Conservation (phyloP, 495 filamentous ascomycete species). For the Clohesyomyces aquaticus region DNA sequence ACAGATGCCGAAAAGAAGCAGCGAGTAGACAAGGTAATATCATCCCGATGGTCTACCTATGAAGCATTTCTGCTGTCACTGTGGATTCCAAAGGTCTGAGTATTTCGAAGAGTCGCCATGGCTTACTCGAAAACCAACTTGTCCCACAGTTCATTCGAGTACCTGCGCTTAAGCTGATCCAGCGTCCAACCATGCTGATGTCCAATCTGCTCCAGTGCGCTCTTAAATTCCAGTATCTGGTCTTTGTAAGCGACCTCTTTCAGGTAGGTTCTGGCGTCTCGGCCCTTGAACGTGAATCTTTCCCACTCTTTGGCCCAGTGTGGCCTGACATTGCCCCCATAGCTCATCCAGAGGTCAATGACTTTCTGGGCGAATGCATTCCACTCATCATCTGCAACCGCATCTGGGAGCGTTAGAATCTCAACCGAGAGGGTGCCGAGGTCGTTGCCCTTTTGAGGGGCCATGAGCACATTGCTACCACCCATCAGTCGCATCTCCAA, state of each 20-base stretch:
- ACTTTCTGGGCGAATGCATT: constrained; percentile 52
- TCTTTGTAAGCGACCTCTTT: constrained; percentile 53
- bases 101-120: background rate
- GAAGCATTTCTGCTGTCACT: no score
- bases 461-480: constrained; percentile 55
- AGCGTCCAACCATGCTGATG: constrained; percentile 54
- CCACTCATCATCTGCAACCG: constrained; percentile 53
- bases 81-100: no score
- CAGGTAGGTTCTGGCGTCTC: constrained; percentile 47
- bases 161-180: constrained; percentile 49
- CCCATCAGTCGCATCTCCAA: constrained; percentile 60
- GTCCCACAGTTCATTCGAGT: constrained; percentile 53
- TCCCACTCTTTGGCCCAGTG: constrained; percentile 63
- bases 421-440: constrained; percentile 57
- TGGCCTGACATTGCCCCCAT: constrained; percentile 52
- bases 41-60: no score
- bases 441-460: constrained; percentile 55
- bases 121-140: constrained; percentile 39
- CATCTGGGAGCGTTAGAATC: constrained; percentile 52
- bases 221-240: constrained; percentile 51
- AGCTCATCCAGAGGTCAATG: constrained; percentile 54
- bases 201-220: constrained; percentile 51
- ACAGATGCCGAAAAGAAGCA: no score
- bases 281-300: constrained; percentile 40
- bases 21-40: no score